phyloP scores from a whole-genome alignment of 108 stramenopile species.

The Nitzschia sp. region DNA sequence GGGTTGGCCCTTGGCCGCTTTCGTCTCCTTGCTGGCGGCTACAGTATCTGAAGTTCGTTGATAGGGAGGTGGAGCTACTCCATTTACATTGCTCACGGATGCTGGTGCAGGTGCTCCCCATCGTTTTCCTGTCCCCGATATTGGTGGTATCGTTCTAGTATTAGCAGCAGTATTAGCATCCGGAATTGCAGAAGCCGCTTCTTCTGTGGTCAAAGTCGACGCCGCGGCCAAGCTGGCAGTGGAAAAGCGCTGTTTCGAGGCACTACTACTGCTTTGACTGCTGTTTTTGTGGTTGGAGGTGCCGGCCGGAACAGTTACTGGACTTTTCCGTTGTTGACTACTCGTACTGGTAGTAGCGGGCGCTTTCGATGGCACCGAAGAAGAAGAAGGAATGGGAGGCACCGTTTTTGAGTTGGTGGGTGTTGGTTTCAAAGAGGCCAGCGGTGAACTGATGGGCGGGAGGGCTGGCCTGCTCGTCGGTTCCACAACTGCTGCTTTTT shows the following conservation, averaged over 20 bases:
- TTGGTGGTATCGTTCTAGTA: too few species aligned
- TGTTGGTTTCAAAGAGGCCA: background rate
- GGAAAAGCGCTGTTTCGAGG: too few species aligned
- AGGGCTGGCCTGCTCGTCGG: too few species aligned
- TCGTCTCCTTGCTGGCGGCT: background rate
- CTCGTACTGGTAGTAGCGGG: too few species aligned
- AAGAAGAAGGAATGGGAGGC: background rate
- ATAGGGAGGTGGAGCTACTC: background rate
- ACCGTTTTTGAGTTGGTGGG: background rate
- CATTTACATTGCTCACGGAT: background rate
- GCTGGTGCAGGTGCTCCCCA: background rate
- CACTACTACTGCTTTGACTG: background rate
- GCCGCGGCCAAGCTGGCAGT: conserved; percentile 4
- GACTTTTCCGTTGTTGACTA: too few species aligned
- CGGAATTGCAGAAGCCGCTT: conserved; percentile 1
- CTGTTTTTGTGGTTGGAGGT: too few species aligned
- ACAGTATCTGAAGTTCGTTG: background rate
- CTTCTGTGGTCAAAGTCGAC: background rate
- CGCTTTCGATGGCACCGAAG: background rate
- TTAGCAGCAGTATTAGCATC: too few species aligned
- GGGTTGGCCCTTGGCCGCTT: background rate
- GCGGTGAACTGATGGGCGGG: too few species aligned
- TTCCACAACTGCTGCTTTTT: too few species aligned
- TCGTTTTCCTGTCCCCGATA: too few species aligned
- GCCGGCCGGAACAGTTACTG: too few species aligned